Conservation (phyloP, 768 basidiomycete species). For the Mycena crocata region DNA sequence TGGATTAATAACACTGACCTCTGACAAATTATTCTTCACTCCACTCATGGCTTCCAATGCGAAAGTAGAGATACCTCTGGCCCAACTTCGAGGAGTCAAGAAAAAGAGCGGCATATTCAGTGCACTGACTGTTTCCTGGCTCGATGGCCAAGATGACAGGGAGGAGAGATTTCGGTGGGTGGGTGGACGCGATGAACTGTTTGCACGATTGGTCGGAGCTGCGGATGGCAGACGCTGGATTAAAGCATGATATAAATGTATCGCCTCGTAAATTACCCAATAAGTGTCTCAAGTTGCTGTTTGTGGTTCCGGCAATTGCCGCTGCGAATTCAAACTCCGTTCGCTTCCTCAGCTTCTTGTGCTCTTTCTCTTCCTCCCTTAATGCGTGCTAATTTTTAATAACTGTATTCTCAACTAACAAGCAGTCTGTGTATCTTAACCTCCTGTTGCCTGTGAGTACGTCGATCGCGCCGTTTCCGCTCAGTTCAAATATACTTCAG, state of each 20-base stretch:
- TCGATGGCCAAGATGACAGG: slow-evolving; percentile 48
- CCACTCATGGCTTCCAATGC: slow-evolving; percentile 59
- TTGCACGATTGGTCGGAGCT: slow-evolving; percentile 67
- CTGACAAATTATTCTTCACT: slow-evolving; percentile 63
- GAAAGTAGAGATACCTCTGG: slow-evolving; percentile 58
- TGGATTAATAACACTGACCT: slow-evolving; percentile 70
- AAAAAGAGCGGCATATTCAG: slow-evolving; percentile 62
- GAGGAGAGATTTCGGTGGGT: slow-evolving; percentile 72
- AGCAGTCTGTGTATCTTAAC: background rate
- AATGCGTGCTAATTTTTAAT: slow-evolving; percentile 21
- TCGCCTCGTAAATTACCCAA: slow-evolving; percentile 16
- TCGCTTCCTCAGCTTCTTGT: background rate
- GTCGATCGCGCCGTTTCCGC: no score
- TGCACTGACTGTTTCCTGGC: slow-evolving; percentile 64
- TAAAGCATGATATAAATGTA: slow-evolving; percentile 47
- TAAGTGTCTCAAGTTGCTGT: slow-evolving; percentile 25
- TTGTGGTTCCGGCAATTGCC: slow-evolving; percentile 16
- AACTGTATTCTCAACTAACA: slow-evolving; percentile 7
- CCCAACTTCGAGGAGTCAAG: slow-evolving; percentile 65
- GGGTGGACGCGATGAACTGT: slow-evolving; percentile 71
- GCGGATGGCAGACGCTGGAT: slow-evolving; percentile 62
- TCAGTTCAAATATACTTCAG: no score
- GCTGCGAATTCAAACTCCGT: slow-evolving; percentile 10
- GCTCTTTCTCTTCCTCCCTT: slow-evolving; percentile 10
- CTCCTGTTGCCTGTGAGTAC: slow-evolving; percentile 8